phyloP scores from a whole-genome alignment of 441 rosid genomes.

The Pelargonium australe region DNA sequence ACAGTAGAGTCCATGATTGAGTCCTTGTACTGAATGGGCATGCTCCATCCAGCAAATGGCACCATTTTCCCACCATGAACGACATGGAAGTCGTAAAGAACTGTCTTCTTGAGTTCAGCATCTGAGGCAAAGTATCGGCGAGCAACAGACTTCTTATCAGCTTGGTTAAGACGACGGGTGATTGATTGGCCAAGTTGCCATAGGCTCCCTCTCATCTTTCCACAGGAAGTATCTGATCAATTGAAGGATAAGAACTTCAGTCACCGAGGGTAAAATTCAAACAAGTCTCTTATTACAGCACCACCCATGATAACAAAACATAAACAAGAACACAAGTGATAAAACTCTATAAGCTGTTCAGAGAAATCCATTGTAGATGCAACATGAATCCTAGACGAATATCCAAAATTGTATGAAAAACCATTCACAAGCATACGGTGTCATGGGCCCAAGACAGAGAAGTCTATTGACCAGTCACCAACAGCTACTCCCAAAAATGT shows the following conservation, averaged over 20 bases:
- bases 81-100: conserved; percentile 75
- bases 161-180: conserved; percentile 68
- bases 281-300: too few relatives aligned
- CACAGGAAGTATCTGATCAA: conserved; percentile 24
- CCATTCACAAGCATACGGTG: too few relatives aligned
- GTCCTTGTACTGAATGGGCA: conserved; percentile 97
- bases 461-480: too few relatives aligned
- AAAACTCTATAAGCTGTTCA: too few relatives aligned
- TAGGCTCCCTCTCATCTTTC: conserved; percentile 81
- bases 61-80: conserved; percentile 86
- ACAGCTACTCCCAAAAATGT: too few relatives aligned
- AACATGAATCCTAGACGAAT: background rate
- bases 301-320: too few relatives aligned
- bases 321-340: too few relatives aligned
- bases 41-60: conserved; percentile 98
- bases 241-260: conserved; percentile 8
- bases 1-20: conserved; percentile 94
- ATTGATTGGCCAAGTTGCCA: conserved; percentile 95
- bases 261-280: too few relatives aligned
- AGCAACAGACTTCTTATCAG: conserved; percentile 55
- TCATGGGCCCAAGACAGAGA: too few relatives aligned
- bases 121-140: conserved; percentile 66
- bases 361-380: too few relatives aligned
- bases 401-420: background rate
- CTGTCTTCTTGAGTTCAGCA: conserved; percentile 79